Base-by-base conservation (phyloP, 2,329 filamentous ascomycete species). In the Fusarium paranaense region DNA sequence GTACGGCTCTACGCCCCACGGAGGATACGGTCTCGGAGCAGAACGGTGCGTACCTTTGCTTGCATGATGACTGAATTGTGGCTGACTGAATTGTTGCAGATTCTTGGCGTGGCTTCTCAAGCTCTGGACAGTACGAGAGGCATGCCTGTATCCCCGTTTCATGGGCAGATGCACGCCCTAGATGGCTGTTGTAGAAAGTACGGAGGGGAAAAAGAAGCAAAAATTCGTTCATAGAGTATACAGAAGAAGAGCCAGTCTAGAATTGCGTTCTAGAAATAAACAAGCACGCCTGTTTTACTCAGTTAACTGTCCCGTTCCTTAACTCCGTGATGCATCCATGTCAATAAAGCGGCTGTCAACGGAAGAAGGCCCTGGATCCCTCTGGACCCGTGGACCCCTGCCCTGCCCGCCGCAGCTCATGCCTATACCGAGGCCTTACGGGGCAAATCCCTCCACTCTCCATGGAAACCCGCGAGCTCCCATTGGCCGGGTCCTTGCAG, bases 21-120 rank as follows among this genome's bases (percentile, higher is more conserved):
- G 95, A 73, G 95, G 96, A 64, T 98, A 98, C 83, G 96, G 96
- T 62, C 88, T 99, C 58, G 97, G 97, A 77, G 89, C 98, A 61
- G 96, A 98, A 88, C 91, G 96, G 71, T 73, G 64, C 5, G 14
- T 9, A 10, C 11, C 32, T 18, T 5, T 2, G 3, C 5, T 18
- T 33, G 20, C 16, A 42, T 47, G 5, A 27, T 50, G 45, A 50
- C 16, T 27, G 14, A 42, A 16, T 10, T 3, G 22, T 20, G 45
- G 30, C 71, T 73, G 30, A 73, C 71, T 35, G 18, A 22, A 22
- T 33, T 56, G n/a, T 37, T 35, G 7, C 27, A 73, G 71, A 30
- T 83, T 92, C 83, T 82, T 92, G 50, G 90, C 90, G 8, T 92
- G 90, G 90, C 82, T 92, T 77, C 87, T 86, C 76, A 90, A 91